Evolutionary conservation across 2,329 filamentous ascomycete species (phyloP).

Genomic region (Aspergillus sp.): DNA sequence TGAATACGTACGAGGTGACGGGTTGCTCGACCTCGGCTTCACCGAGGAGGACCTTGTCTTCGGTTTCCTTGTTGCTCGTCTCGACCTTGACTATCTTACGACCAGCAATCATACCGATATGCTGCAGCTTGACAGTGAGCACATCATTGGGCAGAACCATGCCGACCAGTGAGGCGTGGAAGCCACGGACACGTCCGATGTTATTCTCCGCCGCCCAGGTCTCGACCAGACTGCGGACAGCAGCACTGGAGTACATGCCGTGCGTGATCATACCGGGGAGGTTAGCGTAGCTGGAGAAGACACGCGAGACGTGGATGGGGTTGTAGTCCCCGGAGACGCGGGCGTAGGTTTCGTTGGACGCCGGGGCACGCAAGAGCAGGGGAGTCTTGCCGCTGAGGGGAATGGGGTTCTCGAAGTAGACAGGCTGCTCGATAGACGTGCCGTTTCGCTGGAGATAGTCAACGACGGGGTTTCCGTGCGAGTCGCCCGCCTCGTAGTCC

Average conservation of each 20-base stretch:
- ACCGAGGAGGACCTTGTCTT: constrained; percentile 90
- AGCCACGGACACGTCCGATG: constrained; percentile 90
- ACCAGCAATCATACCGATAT: constrained; percentile 93
- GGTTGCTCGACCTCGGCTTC: constrained; percentile 98
- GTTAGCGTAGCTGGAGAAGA: constrained; percentile 93
- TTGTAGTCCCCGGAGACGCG: constrained; percentile 98
- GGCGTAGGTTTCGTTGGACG: constrained; percentile 96
- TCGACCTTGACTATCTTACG: constrained; percentile 99
- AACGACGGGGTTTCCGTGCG: constrained; percentile 91
- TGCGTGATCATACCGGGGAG: constrained; percentile 96
- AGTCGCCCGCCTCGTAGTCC: constrained; percentile 83
- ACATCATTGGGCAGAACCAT: constrained; percentile 98
- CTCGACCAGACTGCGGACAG: constrained; percentile 90
- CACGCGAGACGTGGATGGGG: constrained; percentile 94
- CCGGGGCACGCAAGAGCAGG: constrained; percentile 78
- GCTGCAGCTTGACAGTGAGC: constrained; percentile 88
- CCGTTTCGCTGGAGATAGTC: constrained; percentile 93
- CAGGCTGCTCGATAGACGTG: constrained; percentile 85
- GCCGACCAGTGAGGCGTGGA: constrained; percentile 92
- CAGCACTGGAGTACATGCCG: constrained; percentile 98
- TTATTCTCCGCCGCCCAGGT: constrained; percentile 99
- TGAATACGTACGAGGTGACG: constrained; percentile 94
- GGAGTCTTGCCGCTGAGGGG: constrained; percentile 88
- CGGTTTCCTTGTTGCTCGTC: constrained; percentile 87
- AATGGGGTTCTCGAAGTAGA: constrained; percentile 96